These are phyloP conservation scores for Chytriomyces sp. DNA, from an alignment of 192 early-diverging fungal species.

Conservation along the genomic window DNA sequence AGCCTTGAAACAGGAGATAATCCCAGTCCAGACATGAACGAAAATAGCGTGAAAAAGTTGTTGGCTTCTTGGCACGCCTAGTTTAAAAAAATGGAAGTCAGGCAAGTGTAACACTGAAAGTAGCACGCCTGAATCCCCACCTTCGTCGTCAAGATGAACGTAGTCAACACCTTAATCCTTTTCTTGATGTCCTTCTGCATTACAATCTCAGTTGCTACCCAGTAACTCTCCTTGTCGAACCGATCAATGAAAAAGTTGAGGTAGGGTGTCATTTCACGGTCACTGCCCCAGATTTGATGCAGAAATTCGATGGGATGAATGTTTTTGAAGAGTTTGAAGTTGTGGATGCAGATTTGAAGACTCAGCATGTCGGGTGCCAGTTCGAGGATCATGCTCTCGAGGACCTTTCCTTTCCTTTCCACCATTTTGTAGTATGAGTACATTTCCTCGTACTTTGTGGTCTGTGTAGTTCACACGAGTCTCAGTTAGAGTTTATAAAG, in stretches of 20 bases:
- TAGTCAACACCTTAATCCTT: slow-evolving; percentile 46
- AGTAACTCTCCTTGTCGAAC: slow-evolving; percentile 67
- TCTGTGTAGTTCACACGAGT: slow-evolving; percentile 28
- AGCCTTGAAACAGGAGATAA: slow-evolving; percentile 59
- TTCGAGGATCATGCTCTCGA: slow-evolving; percentile 58
- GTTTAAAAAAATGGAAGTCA: background rate
- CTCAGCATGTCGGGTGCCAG: slow-evolving; percentile 51
- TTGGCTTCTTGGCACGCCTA: slow-evolving; percentile 60
- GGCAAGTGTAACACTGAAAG: too few relatives aligned
- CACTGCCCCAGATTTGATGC: slow-evolving; percentile 63
- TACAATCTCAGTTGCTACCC: slow-evolving; percentile 64
- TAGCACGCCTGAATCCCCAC: slow-evolving; percentile 32
- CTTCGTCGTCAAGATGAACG: slow-evolving; percentile 62
- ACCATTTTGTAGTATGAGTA: slow-evolving; percentile 52
- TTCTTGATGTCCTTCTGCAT: slow-evolving; percentile 62
- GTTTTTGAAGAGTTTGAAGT: slow-evolving; percentile 60
- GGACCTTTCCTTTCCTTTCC: slow-evolving; percentile 53
- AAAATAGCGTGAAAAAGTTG: slow-evolving; percentile 66
- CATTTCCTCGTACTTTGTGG: slow-evolving; percentile 53
- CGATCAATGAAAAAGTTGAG: slow-evolving; percentile 61
- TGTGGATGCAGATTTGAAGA: slow-evolving; percentile 62
- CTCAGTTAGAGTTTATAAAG: background rate
- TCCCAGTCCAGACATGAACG: slow-evolving; percentile 64
- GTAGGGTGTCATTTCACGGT: slow-evolving; percentile 56
- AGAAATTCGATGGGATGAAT: slow-evolving; percentile 70